Conservation (phyloP, 768 basidiomycete genomes). For the Suillus subalutaceus region DNA sequence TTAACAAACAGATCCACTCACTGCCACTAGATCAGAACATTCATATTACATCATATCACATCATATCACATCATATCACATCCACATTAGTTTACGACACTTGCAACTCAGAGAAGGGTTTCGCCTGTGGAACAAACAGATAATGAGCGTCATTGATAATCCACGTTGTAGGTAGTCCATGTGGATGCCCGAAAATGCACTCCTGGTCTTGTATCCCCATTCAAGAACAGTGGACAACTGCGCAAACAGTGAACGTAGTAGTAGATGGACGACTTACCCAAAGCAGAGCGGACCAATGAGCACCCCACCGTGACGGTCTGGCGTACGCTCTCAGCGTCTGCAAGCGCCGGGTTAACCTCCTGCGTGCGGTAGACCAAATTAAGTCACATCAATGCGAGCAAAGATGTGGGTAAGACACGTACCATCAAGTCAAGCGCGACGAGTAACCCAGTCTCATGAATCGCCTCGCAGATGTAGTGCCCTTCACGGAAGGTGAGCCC, state of each 20-base stretch:
- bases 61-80: neutral
- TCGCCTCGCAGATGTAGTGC: conserved; percentile 95
- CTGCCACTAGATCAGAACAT: neutral
- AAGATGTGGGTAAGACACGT: conserved; percentile 21
- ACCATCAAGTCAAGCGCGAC: conserved; percentile 96
- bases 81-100: neutral
- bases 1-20: neutral
- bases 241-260: neutral
- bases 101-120: conserved; percentile 1
- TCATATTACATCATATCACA: neutral
- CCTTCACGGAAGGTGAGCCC: conserved; percentile 97
- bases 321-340: conserved; percentile 69
- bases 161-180: neutral
- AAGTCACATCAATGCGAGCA: neutral
- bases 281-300: conserved; percentile 78
- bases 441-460: conserved; percentile 89
- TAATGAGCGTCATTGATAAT: neutral
- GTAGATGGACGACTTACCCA: conserved; percentile 54
- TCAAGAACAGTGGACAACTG: neutral
- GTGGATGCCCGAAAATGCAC: neutral
- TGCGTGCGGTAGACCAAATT: conserved; percentile 30
- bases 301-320: conserved; percentile 93
- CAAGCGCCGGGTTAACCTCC: conserved; percentile 97
- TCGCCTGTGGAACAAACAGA: neutral
- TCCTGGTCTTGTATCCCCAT: neutral